These are phyloP conservation scores for Mortierella alpina DNA, from an alignment of 192 early-diverging fungal genomes.

Conservation along the genomic window DNA sequence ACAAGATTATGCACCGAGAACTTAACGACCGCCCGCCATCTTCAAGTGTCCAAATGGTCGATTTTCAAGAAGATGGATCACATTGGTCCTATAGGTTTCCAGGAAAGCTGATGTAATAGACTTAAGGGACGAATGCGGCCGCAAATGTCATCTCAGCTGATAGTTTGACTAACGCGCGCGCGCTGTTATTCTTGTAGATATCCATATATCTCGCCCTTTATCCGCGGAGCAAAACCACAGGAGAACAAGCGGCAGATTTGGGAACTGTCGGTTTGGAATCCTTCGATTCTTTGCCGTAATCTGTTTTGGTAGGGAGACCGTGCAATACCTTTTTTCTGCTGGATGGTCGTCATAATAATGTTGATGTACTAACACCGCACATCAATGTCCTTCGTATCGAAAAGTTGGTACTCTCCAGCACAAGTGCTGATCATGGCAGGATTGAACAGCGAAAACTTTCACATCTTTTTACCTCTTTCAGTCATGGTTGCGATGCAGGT, in stretches of 20 bases:
- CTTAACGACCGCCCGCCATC: constrained; percentile 23
- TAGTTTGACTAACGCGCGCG: neutral
- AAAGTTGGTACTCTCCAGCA: constrained; percentile 70
- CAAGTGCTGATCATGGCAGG: constrained; percentile 66
- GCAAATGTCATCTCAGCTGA: neutral
- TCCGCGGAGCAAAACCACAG: constrained; percentile 10
- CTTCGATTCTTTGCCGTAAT: constrained; percentile 34
- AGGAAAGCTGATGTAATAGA: constrained; percentile 26
- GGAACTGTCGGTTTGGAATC: constrained; percentile 50
- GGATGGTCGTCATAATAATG: neutral
- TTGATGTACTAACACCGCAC: neutral
- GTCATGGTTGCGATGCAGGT: constrained; percentile 62
- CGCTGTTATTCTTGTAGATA: constrained; percentile 1
- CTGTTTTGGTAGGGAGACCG: constrained; percentile 37
- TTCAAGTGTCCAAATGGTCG: constrained; percentile 18
- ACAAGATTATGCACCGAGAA: constrained; percentile 33
- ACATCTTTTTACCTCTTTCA: constrained; percentile 66
- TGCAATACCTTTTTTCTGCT: neutral
- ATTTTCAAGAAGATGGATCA: constrained; percentile 17
- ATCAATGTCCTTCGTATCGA: neutral
- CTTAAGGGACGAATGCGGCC: neutral
- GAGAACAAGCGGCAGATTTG: constrained; percentile 27
- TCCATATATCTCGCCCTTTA: constrained; percentile 25
- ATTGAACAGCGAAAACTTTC: constrained; percentile 65
- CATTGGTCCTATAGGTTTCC: constrained; percentile 39